Evolutionary conservation across 2,329 filamentous ascomycete genomes (phyloP), one percentile per base, ranked within the genome.

Genomic region (Phialophora macrospora): DNA sequence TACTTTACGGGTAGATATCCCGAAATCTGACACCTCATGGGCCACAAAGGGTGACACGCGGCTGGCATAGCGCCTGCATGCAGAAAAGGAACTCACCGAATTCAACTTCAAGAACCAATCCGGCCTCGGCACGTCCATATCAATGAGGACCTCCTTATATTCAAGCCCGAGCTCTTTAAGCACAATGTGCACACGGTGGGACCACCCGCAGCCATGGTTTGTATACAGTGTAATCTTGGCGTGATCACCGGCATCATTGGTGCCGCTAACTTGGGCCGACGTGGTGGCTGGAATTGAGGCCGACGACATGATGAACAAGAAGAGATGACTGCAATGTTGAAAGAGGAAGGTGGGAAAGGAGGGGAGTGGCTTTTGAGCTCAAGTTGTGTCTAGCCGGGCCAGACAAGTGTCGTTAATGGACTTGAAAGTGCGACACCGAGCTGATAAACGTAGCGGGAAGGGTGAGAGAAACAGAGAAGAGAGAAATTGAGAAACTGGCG

Each of bases 121-220:
- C 30, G 89, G 87, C 9, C 91, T 87, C 0, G 91, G 91, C 9
- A 78, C 84, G 71, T 79, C 77, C 55, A 95, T 82, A 75, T 94
- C 89, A 72, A 96, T 90, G 64, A 87, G 85, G 66, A 90, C 87
- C 70, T 92, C 88, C 64, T 91, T 87, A 72, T 86, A 91, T 0
- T 85, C 81, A 32, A 93, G 74, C 11, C 82, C 82, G 12, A 90
- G 83, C 74, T 92, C 90, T 32, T 84, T 82, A 28, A 93, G 83
- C 5, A 84, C 84, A 65, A 92, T 91, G 72, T 93, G 88, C 0
- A 87, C 90, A 41, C 92, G 88, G 74, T 94, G 91, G 17, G 90
- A 90, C 76, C 85, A 92, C 24, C 90, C 90, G 75, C 90, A 93
- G 57, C 71, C 59, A 71, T 87, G 87, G 80, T 88, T 89, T 56